phyloP scores from a whole-genome alignment of 2,329 filamentous ascomycete species.

The Conoideocrella luteorostrata region DNA sequence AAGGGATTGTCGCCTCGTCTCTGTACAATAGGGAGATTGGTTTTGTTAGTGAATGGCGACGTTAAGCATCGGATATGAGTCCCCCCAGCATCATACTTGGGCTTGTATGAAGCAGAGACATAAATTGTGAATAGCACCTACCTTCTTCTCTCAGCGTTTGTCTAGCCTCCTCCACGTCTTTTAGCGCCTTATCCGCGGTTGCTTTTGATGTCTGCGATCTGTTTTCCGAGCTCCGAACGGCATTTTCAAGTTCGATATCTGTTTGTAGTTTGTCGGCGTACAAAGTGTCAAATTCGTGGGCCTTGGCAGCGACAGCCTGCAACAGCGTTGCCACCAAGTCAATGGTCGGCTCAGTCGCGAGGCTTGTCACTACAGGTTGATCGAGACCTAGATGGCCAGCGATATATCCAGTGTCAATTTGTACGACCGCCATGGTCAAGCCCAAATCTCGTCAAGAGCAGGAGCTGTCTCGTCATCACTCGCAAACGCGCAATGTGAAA shows the following conservation, averaged over 20 bases:
- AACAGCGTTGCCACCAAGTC: conserved; percentile 75
- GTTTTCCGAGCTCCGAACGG: conserved; percentile 74
- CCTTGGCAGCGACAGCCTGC: conserved; percentile 67
- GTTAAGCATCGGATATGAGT: no score
- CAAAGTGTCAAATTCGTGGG: conserved; percentile 73
- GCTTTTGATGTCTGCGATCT: conserved; percentile 76
- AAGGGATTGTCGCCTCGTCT: conserved; percentile 66
- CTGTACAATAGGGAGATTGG: conserved; percentile 36
- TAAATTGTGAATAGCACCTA: no score
- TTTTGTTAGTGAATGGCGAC: background rate
- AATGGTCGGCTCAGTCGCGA: conserved; percentile 63
- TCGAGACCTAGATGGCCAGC: conserved; percentile 65
- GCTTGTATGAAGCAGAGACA: no score
- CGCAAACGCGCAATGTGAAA: background rate
- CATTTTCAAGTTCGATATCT: conserved; percentile 90
- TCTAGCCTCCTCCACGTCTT: conserved; percentile 75
- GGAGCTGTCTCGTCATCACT: conserved; percentile 11
- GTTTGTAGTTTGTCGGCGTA: conserved; percentile 82
- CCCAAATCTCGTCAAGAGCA: conserved; percentile 8
- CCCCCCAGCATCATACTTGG: no score
- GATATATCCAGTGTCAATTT: conserved; percentile 65
- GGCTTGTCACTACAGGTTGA: conserved; percentile 53
- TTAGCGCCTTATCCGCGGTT: conserved; percentile 74
- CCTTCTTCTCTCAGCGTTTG: conserved; percentile 78
- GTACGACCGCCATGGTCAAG: conserved; percentile 33